phyloP scores from a whole-genome alignment of 2,329 filamentous ascomycete genomes.

The Sporothrix phasma region DNA sequence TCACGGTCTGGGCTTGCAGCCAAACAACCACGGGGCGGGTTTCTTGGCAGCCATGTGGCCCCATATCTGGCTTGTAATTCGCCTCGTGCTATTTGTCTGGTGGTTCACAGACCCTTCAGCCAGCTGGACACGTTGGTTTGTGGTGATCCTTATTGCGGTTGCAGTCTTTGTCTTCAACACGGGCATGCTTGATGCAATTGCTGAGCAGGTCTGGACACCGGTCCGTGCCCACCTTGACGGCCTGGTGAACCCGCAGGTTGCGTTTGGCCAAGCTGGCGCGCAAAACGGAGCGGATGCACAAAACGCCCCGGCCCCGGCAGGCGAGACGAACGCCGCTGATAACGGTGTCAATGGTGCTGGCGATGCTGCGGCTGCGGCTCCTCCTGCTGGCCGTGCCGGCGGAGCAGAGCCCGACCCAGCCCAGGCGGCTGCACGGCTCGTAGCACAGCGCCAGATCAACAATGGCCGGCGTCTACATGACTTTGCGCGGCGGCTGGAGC shows the following conservation, averaged over 20 bases:
- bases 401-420: slow-evolving; percentile 34
- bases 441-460: slow-evolving; percentile 35
- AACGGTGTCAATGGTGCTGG: slow-evolving; percentile 3
- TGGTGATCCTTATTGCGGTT: slow-evolving; percentile 43
- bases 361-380: slow-evolving; percentile 19
- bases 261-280: neutral
- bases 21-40: slow-evolving; percentile 31
- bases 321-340: neutral
- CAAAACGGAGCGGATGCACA: neutral
- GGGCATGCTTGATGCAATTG: slow-evolving; percentile 46
- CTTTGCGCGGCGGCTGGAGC: slow-evolving; percentile 45
- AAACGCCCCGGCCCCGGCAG: neutral
- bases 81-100: slow-evolving; percentile 52
- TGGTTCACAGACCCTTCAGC: slow-evolving; percentile 50
- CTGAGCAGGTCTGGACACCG: slow-evolving; percentile 46
- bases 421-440: slow-evolving; percentile 43
- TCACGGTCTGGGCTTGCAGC: slow-evolving; percentile 22
- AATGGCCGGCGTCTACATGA: slow-evolving; percentile 41
- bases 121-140: slow-evolving; percentile 50
- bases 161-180: slow-evolving; percentile 50
- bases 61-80: slow-evolving; percentile 52
- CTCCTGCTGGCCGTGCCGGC: slow-evolving; percentile 4
- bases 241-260: slow-evolving; percentile 41
- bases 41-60: slow-evolving; percentile 42
- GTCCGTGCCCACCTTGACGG: slow-evolving; percentile 50